Evolutionary conservation across 495 filamentous ascomycete species (phyloP), one percentile per base, ranked within the genome.

Genomic region (Annulohypoxylon moriforme): DNA sequence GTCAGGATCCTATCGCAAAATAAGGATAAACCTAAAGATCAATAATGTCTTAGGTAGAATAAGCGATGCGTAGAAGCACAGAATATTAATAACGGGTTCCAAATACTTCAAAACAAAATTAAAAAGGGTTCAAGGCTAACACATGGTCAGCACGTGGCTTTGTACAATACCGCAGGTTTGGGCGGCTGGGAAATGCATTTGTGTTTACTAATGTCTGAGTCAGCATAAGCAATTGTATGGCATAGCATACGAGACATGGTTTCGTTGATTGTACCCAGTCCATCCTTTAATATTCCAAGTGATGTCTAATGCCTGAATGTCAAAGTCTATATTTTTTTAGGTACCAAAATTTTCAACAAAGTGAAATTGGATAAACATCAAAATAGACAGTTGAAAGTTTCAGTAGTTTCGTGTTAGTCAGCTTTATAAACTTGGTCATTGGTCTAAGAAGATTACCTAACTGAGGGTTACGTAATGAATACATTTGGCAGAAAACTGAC

Each of bases 1-100:
- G 92, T 95, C 46, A 93, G 89, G 77, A 95, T 95, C 50, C 76
- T 96, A 10, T 88, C 85, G 10, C 85, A 77, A 40, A 74, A 71
- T 46, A 76, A 76, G 34, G 56, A 73, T 52, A 75, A 80, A 61
- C 25, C 72, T 1, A 69, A 73, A 57, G 56, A 58, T 44, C 14
- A 49, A 42, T 72, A 74, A 36, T n/a, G 44, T 62, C 16, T 22
- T 29, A 18, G 2, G 27, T 3, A 29, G 2, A 29, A n/a, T n/a
- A 14, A n/a, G 13, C 36, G 0, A 5, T 14, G 36, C 33, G 33
- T 13, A 36, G 33, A 36, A 10, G 3, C 11, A n/a, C 4, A 13
- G 13, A 40, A 40, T 40, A 2, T 13, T 16, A 40, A 29, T 29
- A 29, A 6, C 6, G 27, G 27, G 36, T n/a, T 64, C 22, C 16